A percentile compares a stretch with the other conserved stretches of the same genome.
Conservation (phyloP, 169 alveolate species). For the Cryptosporidium andersoni region DNA sequence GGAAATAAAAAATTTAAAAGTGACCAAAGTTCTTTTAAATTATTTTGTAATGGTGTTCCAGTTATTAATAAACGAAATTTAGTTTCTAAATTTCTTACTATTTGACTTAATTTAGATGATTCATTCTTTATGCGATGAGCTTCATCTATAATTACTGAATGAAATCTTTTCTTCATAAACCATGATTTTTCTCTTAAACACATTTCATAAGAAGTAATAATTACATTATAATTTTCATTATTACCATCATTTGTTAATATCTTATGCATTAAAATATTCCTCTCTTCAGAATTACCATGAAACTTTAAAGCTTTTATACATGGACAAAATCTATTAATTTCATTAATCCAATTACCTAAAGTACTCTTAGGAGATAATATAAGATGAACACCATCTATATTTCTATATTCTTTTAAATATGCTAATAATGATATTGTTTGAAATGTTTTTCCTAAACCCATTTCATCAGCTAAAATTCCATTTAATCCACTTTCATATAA, state of each 20-base stretch:
- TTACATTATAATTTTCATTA: conserved; percentile 88
- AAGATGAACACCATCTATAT: conserved; percentile 94
- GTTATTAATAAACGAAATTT: conserved; percentile 95
- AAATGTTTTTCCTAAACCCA: conserved; percentile 98
- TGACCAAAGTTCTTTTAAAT: conserved; percentile 98
- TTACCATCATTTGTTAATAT: conserved; percentile 61
- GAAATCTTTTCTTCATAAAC: conserved; percentile 90
- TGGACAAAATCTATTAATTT: conserved; percentile 94
- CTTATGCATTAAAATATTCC: conserved; percentile 77
- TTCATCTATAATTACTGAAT: conserved; percentile 97
- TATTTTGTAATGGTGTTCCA: conserved; percentile 99
- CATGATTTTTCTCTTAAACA: conserved; percentile 91
- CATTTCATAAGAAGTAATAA: conserved; percentile 93
- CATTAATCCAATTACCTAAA: conserved; percentile 96
- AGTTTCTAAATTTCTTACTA: conserved; percentile 86
- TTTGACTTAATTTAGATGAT: conserved; percentile 92
- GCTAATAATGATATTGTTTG: conserved; percentile 94
- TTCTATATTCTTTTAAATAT: conserved; percentile 87
- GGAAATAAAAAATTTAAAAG: conserved; percentile 97
- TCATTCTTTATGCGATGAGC: conserved; percentile 98
- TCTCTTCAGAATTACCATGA: conserved; percentile 93
- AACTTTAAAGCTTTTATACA: conserved; percentile 91
- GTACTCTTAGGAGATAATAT: conserved; percentile 97
- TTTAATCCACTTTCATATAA: conserved; percentile 92
- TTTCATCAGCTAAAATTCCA: conserved; percentile 98